Percentiles rank a stretch among this genome's conserved stretches.
Evolutionary conservation across 2,329 filamentous ascomycete species (phyloP).

Genomic region (Paraphoma chrysanthemicola): DNA sequence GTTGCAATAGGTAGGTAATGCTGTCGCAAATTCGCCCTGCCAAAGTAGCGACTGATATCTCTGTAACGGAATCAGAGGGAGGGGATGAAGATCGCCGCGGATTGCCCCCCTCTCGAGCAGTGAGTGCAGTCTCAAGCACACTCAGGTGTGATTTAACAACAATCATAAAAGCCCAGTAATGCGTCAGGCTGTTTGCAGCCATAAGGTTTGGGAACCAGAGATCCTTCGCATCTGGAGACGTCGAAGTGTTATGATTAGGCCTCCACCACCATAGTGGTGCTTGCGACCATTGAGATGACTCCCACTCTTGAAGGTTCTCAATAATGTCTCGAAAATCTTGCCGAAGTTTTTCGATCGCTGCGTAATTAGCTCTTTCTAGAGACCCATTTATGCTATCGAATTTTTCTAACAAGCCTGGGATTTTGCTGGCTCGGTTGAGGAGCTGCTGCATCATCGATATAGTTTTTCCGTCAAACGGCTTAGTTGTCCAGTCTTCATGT

Average conservation of each 20-base stretch:
- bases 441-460: constrained; percentile 8
- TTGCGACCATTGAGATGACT: not conserved
- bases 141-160: constrained; percentile 1
- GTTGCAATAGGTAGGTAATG: no score
- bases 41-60: no score
- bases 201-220: constrained; percentile 13
- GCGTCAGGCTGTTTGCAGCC: constrained; percentile 8
- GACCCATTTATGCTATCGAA: not conserved
- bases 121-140: not conserved
- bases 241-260: no score
- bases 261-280: constrained; percentile 5
- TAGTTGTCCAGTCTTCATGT: constrained; percentile 7
- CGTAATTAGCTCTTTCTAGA: not conserved
- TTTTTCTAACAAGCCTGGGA: constrained; percentile 7
- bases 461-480: constrained; percentile 3
- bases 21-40: no score
- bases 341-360: constrained; percentile 2
- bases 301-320: constrained; percentile 4
- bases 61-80: no score
- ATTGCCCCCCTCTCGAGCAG: no score
- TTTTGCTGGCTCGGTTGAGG: constrained; percentile 2
- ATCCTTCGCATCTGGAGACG: not conserved
- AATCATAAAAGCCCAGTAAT: constrained; percentile 12
- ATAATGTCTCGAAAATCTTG: not conserved
- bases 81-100: no score